phyloP scores from a whole-genome alignment of 2,329 filamentous ascomycete species.

The Pyrenochaeta sp. region DNA sequence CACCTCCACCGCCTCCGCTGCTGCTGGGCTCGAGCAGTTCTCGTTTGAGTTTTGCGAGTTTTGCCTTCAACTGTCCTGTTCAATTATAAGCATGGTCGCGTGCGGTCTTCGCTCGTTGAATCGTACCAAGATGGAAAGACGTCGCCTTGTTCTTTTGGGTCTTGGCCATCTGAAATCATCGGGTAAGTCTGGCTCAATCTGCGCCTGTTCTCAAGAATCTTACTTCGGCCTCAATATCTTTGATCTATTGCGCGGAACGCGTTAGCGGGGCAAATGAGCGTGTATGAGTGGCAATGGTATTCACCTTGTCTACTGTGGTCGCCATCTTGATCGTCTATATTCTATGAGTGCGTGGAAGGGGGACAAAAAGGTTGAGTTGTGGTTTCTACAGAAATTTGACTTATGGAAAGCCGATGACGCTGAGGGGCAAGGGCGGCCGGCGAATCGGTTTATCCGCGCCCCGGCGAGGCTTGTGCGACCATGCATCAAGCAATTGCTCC shows the following conservation, averaged over 20 bases:
- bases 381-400: slow-evolving; percentile 43
- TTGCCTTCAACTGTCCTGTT: slow-evolving; percentile 87
- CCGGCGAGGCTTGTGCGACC: slow-evolving; percentile 2
- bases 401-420: slow-evolving; percentile 35
- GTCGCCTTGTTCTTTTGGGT: slow-evolving; percentile 98
- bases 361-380: slow-evolving; percentile 12
- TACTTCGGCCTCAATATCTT: slow-evolving; percentile 95
- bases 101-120: slow-evolving; percentile 1
- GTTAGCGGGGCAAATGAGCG: slow-evolving; percentile 38
- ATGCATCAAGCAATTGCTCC: too few relatives aligned
- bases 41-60: slow-evolving; percentile 95
- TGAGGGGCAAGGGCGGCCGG: slow-evolving; percentile 26
- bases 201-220: slow-evolving; percentile 43
- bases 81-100: slow-evolving; percentile 30
- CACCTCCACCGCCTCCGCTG: slow-evolving; percentile 82
- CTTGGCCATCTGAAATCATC: slow-evolving; percentile 76
- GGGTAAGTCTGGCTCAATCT: slow-evolving; percentile 30
- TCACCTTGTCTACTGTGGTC: slow-evolving; percentile 95
- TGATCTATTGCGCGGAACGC: slow-evolving; percentile 70
- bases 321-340: slow-evolving; percentile 71
- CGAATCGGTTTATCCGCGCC: slow-evolving; percentile 22
- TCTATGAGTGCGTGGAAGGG: slow-evolving; percentile 6
- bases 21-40: slow-evolving; percentile 87
- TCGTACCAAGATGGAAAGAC: slow-evolving; percentile 81
- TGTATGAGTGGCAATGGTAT: slow-evolving; percentile 36